Evolutionary conservation across 176 grass and related monocot species (phyloP).

Genomic region (Triticum urartu): DNA sequence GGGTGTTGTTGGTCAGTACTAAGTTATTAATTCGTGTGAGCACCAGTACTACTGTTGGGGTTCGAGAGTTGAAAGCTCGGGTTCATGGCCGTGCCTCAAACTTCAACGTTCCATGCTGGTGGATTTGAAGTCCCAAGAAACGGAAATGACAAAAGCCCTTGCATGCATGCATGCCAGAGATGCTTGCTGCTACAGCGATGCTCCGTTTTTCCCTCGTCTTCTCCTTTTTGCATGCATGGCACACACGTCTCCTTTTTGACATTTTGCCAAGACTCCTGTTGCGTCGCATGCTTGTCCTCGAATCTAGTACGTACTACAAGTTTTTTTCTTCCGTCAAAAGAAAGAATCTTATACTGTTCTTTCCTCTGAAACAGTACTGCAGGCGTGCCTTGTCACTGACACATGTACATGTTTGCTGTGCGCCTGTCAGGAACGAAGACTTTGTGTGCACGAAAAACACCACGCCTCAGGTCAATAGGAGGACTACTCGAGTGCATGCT

Average conservation of each 20-base stretch:
- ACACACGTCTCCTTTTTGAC: conserved; percentile 31
- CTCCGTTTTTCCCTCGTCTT: neutral
- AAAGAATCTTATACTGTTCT: neutral
- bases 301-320: neutral
- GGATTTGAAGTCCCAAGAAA: conserved; percentile 32
- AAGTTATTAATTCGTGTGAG: neutral
- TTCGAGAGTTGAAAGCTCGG: neutral
- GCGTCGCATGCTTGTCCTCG: conserved; percentile 21
- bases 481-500: neutral
- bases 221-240: conserved; percentile 23
- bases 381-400: conserved; percentile 26
- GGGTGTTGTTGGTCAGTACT: neutral
- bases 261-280: neutral
- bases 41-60: neutral
- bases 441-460: neutral
- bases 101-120: conserved; percentile 37
- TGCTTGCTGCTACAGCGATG: neutral
- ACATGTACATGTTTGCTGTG: conserved; percentile 11
- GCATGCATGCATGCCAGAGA: neutral
- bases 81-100: neutral
- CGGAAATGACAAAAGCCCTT: neutral
- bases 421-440: neutral
- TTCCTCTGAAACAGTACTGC: neutral
- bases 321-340: too few species aligned
- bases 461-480: neutral